Base-by-base conservation (phyloP, 345 rosid genomes). In the Populus alba region DNA sequence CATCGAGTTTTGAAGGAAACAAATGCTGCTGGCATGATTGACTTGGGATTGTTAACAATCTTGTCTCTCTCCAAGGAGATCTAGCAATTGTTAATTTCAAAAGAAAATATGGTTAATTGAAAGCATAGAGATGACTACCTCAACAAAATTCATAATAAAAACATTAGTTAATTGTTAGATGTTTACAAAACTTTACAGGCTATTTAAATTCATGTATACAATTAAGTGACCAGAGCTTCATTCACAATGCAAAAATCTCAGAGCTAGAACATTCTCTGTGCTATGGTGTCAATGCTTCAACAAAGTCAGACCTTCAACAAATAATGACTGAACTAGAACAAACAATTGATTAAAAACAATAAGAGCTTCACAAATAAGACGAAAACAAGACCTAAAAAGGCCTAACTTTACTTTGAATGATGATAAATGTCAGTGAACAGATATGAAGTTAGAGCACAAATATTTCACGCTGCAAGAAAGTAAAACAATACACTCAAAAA, bases 1-100 rank as follows among this genome's bases (percentile, higher is more conserved):
- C 98, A 93, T 77, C 97, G 89, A 75, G 92, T 87, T 86, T 90
- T 90, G 82, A 93, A 95, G 3, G 98, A 95, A 66, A 95, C 97
- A 78, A 93, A 95, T 74, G 99, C 85, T 66, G 94, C 92, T 0
- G 99, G 97, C 75, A 93, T 89, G 25, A 92, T 79, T 0, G 86
- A 85, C 59, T 87, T 89, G 2, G 84, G 39, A 76, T 87, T 87
- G 87, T 77, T 88, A 70, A 62, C 82, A 59, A 89, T 75, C 55
- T 68, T 85, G 67, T 91, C 95, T 69, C 87, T 91, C 90, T 94
- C 97, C 69, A 47, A 77, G 59, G 79, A 82, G 71, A 93, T 92
- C 99, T 94, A 88, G 80, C 65, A 85, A 70, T 69, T 15, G 43
- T 66, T 74, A 13, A 8, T 66, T 73, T 53, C 2, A 9, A 66